These are phyloP conservation scores for Strombidium stylifer DNA, from an alignment of 73 alveolate genomes.

Conservation along the genomic window DNA sequence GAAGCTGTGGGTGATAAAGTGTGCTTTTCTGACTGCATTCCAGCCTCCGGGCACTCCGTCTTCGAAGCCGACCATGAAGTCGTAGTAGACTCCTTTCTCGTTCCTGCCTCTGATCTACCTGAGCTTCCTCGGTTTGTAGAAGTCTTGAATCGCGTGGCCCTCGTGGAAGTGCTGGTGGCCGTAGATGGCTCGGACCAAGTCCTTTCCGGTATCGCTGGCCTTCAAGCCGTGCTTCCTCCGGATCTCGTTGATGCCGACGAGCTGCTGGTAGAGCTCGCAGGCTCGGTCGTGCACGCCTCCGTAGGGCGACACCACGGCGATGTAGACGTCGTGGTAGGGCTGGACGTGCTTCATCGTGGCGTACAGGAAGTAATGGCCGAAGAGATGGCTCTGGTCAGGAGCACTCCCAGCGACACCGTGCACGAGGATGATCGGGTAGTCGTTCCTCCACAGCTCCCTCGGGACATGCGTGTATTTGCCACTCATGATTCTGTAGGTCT, in stretches of 20 bases:
- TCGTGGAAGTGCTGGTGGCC: constrained; percentile 34
- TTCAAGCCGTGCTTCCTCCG: not conserved
- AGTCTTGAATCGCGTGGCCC: constrained; percentile 3
- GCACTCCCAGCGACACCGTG: constrained; percentile 48
- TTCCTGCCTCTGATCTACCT: too few species aligned
- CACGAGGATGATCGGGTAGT: constrained; percentile 38
- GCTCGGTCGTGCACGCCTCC: constrained; percentile 51
- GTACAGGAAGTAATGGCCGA: constrained; percentile 31
- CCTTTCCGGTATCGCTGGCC: constrained; percentile 2
- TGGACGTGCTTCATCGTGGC: not conserved
- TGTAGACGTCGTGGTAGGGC: constrained; percentile 38
- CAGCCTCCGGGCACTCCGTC: constrained; percentile 41
- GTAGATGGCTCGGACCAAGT: constrained; percentile 12
- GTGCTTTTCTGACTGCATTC: constrained; percentile 23
- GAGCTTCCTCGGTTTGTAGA: constrained; percentile 36
- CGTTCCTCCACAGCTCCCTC: constrained; percentile 37
- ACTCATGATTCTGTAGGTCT: not conserved
- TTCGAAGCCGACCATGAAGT: constrained; percentile 12
- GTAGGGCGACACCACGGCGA: constrained; percentile 45
- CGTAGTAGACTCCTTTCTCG: not conserved
- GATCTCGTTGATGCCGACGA: constrained; percentile 29
- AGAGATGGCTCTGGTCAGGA: constrained; percentile 20
- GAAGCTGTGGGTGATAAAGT: constrained; percentile 33
- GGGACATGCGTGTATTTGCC: constrained; percentile 3
- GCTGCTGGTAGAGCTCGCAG: constrained; percentile 48